Percentiles rank a stretch among this genome's conserved stretches.
These are phyloP conservation scores for Pseudophaeomoniella oleicola DNA, from an alignment of 2,329 filamentous ascomycete genomes.

Conservation along the genomic window DNA sequence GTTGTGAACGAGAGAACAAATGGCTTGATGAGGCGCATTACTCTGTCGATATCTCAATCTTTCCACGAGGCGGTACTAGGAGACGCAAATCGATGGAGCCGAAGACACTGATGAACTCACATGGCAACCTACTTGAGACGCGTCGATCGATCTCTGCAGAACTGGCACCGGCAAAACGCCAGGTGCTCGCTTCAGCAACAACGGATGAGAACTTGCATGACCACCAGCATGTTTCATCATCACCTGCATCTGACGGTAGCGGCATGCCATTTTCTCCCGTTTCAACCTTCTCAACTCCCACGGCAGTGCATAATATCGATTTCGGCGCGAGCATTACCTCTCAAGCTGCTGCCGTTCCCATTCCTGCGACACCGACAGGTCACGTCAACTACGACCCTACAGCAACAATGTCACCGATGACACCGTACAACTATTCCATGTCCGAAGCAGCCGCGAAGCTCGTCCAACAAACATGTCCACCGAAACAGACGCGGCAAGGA, in stretches of 20 bases:
- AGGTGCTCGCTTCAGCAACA: conserved; percentile 2
- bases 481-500: conserved; percentile 31
- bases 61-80: conserved; percentile 56
- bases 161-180: conserved; percentile 3
- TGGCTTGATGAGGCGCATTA: conserved; percentile 65
- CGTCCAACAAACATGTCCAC: conserved; percentile 38
- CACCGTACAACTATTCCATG: conserved; percentile 30
- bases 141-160: conserved; percentile 1
- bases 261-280: background rate
- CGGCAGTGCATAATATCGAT: background rate
- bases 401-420: conserved; percentile 26
- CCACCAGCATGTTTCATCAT: conserved; percentile 3
- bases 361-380: conserved; percentile 7
- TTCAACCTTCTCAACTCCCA: conserved; percentile 1
- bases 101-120: conserved; percentile 51
- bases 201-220: no score
- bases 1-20: conserved; percentile 60
- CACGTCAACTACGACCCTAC: conserved; percentile 15
- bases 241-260: background rate
- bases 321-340: background rate
- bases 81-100: conserved; percentile 74
- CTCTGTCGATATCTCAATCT: conserved; percentile 49
- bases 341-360: conserved; percentile 12
- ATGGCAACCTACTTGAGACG: conserved; percentile 42
- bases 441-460: conserved; percentile 26